Conservation (phyloP, 1,284 basidiomycete species). For the Pseudozyma sp. region DNA sequence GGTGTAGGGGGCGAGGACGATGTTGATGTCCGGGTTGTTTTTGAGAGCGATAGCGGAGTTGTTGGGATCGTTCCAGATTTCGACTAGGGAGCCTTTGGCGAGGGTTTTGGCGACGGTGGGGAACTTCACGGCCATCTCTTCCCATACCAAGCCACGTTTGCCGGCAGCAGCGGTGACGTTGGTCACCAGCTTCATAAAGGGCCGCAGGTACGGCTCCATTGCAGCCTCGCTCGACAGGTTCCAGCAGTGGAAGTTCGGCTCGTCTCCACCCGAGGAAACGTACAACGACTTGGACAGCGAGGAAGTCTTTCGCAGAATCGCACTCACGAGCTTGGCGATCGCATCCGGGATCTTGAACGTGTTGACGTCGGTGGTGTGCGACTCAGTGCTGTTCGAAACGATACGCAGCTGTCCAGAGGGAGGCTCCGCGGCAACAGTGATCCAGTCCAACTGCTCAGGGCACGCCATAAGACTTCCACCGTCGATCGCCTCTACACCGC, state of each 20-base stretch:
- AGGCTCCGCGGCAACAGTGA: slow-evolving; percentile 73
- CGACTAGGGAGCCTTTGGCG: slow-evolving; percentile 77
- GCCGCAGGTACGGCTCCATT: slow-evolving; percentile 70
- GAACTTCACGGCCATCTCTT: slow-evolving; percentile 71
- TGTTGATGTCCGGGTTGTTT: slow-evolving; percentile 77
- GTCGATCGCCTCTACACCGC: slow-evolving; percentile 75
- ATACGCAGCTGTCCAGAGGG: slow-evolving; percentile 79
- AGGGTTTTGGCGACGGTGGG: slow-evolving; percentile 71
- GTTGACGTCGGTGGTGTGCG: slow-evolving; percentile 71
- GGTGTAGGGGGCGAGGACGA: slow-evolving; percentile 73
- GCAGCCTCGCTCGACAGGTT: slow-evolving; percentile 52
- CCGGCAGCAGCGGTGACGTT: slow-evolving; percentile 70
- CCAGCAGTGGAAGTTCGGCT: slow-evolving; percentile 80
- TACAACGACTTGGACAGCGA: slow-evolving; percentile 74
- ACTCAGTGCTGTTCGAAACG: slow-evolving; percentile 68
- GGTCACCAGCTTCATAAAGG: slow-evolving; percentile 76
- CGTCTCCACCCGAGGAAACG: slow-evolving; percentile 85
- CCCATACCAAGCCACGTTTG: slow-evolving; percentile 79
- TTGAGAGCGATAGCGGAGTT: slow-evolving; percentile 76
- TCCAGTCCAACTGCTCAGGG: slow-evolving; percentile 76
- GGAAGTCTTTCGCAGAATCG: slow-evolving; percentile 53
- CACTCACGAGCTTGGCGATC: slow-evolving; percentile 54
- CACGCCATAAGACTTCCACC: slow-evolving; percentile 80
- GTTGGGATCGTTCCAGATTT: slow-evolving; percentile 78
- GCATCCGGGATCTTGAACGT: slow-evolving; percentile 69